Evolutionary conservation across 2,329 filamentous ascomycete genomes (phyloP).

Genomic region (Lecanicillium sp.): DNA sequence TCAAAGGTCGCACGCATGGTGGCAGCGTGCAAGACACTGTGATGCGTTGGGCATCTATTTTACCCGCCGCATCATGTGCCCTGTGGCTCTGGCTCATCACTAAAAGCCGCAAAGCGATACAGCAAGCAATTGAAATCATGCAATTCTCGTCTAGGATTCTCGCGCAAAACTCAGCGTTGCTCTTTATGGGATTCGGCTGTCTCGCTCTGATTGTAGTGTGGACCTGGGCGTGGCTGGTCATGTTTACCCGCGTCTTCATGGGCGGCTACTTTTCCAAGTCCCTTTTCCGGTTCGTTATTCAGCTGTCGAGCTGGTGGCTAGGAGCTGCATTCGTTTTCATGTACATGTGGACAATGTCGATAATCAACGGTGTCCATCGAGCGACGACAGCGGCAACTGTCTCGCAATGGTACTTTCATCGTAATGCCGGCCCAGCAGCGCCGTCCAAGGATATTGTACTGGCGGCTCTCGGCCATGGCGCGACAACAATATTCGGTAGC

Average conservation of each 20-base stretch:
- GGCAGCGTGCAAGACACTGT: slow-evolving; percentile 72
- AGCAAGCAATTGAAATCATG: slow-evolving; percentile 77
- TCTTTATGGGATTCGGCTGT: slow-evolving; percentile 74
- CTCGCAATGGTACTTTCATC: slow-evolving; percentile 98
- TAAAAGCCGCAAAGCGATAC: slow-evolving; percentile 70
- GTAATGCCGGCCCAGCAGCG: slow-evolving; percentile 68
- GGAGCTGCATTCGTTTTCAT: slow-evolving; percentile 87
- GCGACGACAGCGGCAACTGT: slow-evolving; percentile 90
- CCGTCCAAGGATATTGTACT: slow-evolving; percentile 73
- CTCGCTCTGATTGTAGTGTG: slow-evolving; percentile 70
- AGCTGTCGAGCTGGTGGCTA: slow-evolving; percentile 87
- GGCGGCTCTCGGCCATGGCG: slow-evolving; percentile 73
- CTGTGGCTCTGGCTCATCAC: slow-evolving; percentile 80
- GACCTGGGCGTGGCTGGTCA: slow-evolving; percentile 94
- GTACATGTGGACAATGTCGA: slow-evolving; percentile 89
- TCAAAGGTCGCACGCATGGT: slow-evolving; percentile 68
- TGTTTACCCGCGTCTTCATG: slow-evolving; percentile 94
- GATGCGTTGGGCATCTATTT: slow-evolving; percentile 79
- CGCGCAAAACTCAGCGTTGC: slow-evolving; percentile 71
- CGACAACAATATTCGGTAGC: slow-evolving; percentile 82
- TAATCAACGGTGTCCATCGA: slow-evolving; percentile 82
- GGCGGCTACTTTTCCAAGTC: slow-evolving; percentile 71
- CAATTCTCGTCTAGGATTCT: slow-evolving; percentile 89
- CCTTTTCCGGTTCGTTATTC: slow-evolving; percentile 65
- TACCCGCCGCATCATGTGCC: slow-evolving; percentile 65